These are phyloP conservation scores for Pachysandra terminalis DNA, from an alignment of 164 flowering plant species.

Conservation along the genomic window DNA sequence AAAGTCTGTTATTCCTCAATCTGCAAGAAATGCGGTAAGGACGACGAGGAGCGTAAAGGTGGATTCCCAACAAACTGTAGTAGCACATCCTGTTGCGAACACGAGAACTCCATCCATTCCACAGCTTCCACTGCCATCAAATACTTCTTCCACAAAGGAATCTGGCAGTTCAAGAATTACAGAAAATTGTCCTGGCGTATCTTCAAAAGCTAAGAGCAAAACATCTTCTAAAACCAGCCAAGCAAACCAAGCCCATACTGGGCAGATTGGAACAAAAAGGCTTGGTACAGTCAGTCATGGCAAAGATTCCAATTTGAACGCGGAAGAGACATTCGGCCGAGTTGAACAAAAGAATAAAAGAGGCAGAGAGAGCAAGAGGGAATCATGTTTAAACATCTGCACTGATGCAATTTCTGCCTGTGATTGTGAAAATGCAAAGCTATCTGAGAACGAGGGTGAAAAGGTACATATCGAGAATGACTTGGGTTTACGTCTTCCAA, in stretches of 20 bases:
- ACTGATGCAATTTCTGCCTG: conserved; percentile 8
- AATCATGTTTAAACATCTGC: too few relatives aligned
- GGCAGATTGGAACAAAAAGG: conserved; percentile 15
- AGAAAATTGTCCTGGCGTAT: conserved; percentile 5
- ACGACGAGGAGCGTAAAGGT: too few relatives aligned
- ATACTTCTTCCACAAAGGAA: conserved; percentile 19
- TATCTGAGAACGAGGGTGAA: not conserved
- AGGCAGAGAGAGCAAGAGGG: too few relatives aligned
- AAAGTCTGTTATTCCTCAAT: conserved; percentile 30
- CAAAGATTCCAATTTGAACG: conserved; percentile 3
- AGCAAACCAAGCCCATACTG: too few relatives aligned
- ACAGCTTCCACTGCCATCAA: conserved; percentile 21
- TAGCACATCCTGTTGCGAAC: conserved; percentile 12
- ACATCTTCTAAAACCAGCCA: conserved; percentile 19
- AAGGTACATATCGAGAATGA: conserved; percentile 7
- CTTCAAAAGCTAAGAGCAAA: conserved; percentile 18
- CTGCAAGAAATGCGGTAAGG: conserved; percentile 22
- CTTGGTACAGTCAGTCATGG: not conserved
- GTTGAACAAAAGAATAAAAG: too few relatives aligned
- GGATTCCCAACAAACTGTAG: too few relatives aligned
- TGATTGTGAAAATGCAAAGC: conserved; percentile 3
- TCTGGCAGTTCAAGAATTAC: conserved; percentile 12
- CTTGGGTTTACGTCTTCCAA: not conserved
- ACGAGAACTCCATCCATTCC: conserved; percentile 21
- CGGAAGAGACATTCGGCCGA: too few relatives aligned